Evolutionary conservation across 2,329 filamentous ascomycete genomes (phyloP).

Genomic region (Dothistroma pini): DNA sequence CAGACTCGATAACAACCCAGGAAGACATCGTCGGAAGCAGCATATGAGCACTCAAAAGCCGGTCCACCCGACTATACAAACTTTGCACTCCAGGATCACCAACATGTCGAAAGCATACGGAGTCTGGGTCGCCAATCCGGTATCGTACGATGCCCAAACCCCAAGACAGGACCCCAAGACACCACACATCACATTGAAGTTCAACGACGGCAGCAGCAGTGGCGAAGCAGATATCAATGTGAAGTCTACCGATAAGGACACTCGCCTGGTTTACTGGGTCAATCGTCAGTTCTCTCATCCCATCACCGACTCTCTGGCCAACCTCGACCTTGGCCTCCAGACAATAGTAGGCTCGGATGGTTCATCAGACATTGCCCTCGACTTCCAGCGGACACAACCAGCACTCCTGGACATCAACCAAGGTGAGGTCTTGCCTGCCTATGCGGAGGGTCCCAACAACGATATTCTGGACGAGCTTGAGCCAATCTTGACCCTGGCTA

Average conservation of each 20-base stretch:
- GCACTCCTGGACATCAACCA: slow-evolving; percentile 17
- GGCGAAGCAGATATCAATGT: slow-evolving; percentile 35
- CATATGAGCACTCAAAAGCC: no score
- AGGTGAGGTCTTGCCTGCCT: slow-evolving; percentile 19
- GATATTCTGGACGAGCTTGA: slow-evolving; percentile 37
- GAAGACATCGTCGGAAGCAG: no score
- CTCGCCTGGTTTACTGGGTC: slow-evolving; percentile 36
- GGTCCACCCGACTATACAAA: neutral
- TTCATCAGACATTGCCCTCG: slow-evolving; percentile 17
- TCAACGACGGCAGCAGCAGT: slow-evolving; percentile 23
- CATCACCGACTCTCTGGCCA: slow-evolving; percentile 26
- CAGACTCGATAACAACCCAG: no score
- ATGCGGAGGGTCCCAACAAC: slow-evolving; percentile 16
- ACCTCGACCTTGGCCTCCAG: slow-evolving; percentile 29
- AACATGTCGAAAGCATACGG: slow-evolving; percentile 1
- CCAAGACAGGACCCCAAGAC: slow-evolving; percentile 16
- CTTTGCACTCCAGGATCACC: neutral
- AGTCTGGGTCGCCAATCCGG: slow-evolving; percentile 9
- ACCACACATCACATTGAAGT: slow-evolving; percentile 34
- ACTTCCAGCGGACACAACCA: slow-evolving; percentile 22
- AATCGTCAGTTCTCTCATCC: slow-evolving; percentile 29
- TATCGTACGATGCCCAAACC: slow-evolving; percentile 18
- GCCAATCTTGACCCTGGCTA: slow-evolving; percentile 36
- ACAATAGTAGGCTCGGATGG: slow-evolving; percentile 20
- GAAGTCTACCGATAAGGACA: slow-evolving; percentile 31